Evolutionary conservation across 2,329 filamentous ascomycete species (phyloP).

Genomic region (Fusarium lateritium): DNA sequence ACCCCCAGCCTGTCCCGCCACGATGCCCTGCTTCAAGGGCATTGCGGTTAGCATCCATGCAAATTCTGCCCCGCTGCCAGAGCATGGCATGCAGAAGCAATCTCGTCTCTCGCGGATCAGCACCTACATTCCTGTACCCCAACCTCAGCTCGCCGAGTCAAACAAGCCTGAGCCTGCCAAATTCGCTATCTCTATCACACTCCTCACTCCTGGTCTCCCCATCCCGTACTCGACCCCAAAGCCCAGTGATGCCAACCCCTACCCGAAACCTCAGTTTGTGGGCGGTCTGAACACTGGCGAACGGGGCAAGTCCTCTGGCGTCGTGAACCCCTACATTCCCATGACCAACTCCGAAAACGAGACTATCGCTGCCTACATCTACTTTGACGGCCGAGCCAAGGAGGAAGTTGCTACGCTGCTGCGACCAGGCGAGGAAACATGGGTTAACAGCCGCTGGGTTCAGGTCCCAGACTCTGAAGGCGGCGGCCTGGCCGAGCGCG

Average conservation of each 20-base stretch:
- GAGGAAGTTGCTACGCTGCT: constrained; percentile 97
- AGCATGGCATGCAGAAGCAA: constrained; percentile 96
- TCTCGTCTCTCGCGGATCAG: constrained; percentile 93
- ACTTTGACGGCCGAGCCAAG: constrained; percentile 95
- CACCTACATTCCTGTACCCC: constrained; percentile 95
- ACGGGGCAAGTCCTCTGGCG: constrained; percentile 63
- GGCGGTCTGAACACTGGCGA: constrained; percentile 73
- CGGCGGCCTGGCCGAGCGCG: constrained; percentile 93
- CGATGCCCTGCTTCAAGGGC: constrained; percentile 97
- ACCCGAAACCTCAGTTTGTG: constrained; percentile 86
- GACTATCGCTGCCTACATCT: constrained; percentile 98
- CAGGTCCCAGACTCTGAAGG: constrained; percentile 92
- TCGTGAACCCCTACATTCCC: constrained; percentile 89
- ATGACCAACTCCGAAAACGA: constrained; percentile 95
- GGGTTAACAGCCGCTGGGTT: constrained; percentile 99
- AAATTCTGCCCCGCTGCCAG: constrained; percentile 83
- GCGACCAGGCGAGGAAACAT: constrained; percentile 94
- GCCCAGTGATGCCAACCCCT: constrained; percentile 79
- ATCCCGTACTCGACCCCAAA: constrained; percentile 95
- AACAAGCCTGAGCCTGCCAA: constrained; percentile 92
- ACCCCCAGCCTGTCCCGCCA: constrained; percentile 50
- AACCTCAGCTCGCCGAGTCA: constrained; percentile 78
- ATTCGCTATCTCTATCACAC: constrained; percentile 97
- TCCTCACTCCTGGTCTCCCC: constrained; percentile 88
- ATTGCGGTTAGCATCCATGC: constrained; percentile 97